Percentiles rank a stretch among this genome's conserved stretches.
Evolutionary conservation across 306 rosid genomes (phyloP).

Genomic region (Sicyos baderoa): DNA sequence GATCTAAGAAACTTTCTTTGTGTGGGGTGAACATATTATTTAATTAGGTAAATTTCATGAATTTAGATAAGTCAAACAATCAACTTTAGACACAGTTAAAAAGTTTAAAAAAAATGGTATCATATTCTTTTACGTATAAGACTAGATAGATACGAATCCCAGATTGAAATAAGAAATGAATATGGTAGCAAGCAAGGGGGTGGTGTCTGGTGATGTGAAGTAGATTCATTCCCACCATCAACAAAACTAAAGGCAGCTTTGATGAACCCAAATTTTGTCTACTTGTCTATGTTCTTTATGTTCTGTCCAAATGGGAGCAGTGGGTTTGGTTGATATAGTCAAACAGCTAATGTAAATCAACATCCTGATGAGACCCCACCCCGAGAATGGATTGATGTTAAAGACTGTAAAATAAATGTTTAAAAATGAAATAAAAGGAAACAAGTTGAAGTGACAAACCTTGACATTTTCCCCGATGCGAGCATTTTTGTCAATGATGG

Average conservation of each 20-base stretch:
- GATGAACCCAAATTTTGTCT: not conserved
- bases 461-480: constrained; percentile 83
- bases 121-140: too few relatives aligned
- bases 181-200: not conserved
- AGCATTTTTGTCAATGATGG: constrained; percentile 96
- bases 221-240: constrained; percentile 2
- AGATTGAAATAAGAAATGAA: not conserved
- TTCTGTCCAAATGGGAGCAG: constrained; percentile 2
- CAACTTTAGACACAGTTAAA: too few relatives aligned
- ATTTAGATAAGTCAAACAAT: too few relatives aligned
- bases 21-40: not conserved
- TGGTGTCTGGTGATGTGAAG: constrained; percentile 6
- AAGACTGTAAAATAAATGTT: not conserved
- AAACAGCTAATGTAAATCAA: not conserved
- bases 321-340: not conserved
- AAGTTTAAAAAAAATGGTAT: too few relatives aligned
- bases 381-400: not conserved
- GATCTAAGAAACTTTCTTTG: too few relatives aligned
- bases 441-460: constrained; percentile 37
- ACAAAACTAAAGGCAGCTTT: constrained; percentile 2
- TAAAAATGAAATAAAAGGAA: not conserved
- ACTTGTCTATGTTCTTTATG: not conserved
- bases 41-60: not conserved
- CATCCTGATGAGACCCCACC: constrained; percentile 13
- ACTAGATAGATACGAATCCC: too few relatives aligned